Evolutionary conservation across 352 stramenopile genomes (phyloP).

Genomic region (Phytophthora fragariaefolia): DNA sequence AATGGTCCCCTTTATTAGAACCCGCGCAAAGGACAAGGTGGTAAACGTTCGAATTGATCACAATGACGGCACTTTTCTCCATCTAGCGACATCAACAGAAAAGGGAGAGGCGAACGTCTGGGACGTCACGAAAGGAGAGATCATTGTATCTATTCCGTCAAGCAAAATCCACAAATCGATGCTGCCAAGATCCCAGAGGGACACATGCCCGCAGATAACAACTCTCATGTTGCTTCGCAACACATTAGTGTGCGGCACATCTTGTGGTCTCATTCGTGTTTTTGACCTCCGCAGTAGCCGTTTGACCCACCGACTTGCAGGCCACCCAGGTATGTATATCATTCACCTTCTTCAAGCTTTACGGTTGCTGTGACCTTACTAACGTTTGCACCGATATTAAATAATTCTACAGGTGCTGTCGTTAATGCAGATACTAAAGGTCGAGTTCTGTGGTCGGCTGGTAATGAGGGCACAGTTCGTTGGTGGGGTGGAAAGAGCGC

Average conservation of each 20-base stretch:
- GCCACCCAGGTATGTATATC: slow-evolving; percentile 72
- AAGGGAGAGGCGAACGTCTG: slow-evolving; percentile 89
- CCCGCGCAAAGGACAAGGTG: slow-evolving; percentile 79
- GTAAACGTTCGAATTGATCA: slow-evolving; percentile 83
- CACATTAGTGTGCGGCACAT: slow-evolving; percentile 89
- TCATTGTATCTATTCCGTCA: slow-evolving; percentile 79
- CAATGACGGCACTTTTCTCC: slow-evolving; percentile 80
- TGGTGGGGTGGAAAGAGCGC: slow-evolving; percentile 91
- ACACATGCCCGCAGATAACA: slow-evolving; percentile 79
- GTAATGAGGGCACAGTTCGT: slow-evolving; percentile 80
- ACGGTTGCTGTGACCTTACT: not conserved
- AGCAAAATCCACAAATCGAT: slow-evolving; percentile 88
- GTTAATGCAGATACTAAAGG: slow-evolving; percentile 87
- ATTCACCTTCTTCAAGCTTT: slow-evolving; percentile 4
- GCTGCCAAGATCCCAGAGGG: slow-evolving; percentile 68
- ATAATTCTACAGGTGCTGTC: slow-evolving; percentile 63
- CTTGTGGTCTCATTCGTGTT: slow-evolving; percentile 85
- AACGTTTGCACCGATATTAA: not conserved
- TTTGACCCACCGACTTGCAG: slow-evolving; percentile 82
- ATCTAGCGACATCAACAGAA: slow-evolving; percentile 85
- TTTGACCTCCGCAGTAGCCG: slow-evolving; percentile 85
- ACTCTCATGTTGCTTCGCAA: slow-evolving; percentile 90
- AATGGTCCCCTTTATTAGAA: slow-evolving; percentile 86
- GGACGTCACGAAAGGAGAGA: slow-evolving; percentile 87
- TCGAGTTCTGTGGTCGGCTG: slow-evolving; percentile 86